Evolutionary conservation across 768 basidiomycete genomes (phyloP).

Genomic region (Kwoniella sp.): DNA sequence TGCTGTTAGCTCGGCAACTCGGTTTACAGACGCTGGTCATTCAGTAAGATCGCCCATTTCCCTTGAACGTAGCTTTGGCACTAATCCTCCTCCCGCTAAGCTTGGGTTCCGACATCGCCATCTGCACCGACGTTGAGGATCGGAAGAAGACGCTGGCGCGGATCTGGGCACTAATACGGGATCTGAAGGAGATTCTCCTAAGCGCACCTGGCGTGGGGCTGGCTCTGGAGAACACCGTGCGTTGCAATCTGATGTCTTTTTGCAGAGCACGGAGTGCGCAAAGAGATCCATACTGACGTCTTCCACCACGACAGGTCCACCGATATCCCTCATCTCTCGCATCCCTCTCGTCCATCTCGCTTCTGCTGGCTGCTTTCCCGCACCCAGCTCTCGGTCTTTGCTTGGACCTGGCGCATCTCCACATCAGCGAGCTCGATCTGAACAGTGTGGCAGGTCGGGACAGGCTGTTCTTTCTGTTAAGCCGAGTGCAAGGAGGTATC

Average conservation of each 20-base stretch:
- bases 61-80: no score
- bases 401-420: conserved; percentile 18
- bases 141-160: not conserved
- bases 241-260: not conserved
- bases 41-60: no score
- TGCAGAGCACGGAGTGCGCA: not conserved
- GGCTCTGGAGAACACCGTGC: conserved; percentile 21
- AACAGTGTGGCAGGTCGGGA: not conserved
- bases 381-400: conserved; percentile 11
- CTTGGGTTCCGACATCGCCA: no score
- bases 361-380: not conserved
- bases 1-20: conserved; percentile 1
- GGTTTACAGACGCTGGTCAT: conserved; percentile 21
- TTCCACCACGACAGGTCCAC: not conserved
- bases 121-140: no score
- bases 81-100: no score
- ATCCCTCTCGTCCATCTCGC: not conserved
- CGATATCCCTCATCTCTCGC: conserved; percentile 2
- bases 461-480: conserved; percentile 1
- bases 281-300: not conserved
- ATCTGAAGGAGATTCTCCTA: not conserved
- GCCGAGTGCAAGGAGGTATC: not conserved
- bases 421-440: conserved; percentile 16
- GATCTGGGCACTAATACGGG: not conserved
- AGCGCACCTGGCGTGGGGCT: conserved; percentile 1